phyloP scores from a whole-genome alignment of 208 protist genomes.

The Trypanosoma platydactyli region DNA sequence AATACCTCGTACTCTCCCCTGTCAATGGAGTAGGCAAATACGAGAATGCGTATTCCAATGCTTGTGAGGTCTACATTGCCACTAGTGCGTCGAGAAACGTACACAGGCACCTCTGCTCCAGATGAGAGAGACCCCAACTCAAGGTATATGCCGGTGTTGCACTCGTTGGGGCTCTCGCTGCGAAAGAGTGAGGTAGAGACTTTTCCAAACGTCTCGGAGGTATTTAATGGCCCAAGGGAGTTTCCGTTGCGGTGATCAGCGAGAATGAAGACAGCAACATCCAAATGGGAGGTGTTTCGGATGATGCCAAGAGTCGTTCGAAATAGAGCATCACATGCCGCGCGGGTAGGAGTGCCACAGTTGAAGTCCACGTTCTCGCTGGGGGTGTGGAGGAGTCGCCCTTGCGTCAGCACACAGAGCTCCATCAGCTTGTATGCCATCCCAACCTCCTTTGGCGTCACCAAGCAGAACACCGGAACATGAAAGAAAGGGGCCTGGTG shows the following conservation, averaged over 20 bases:
- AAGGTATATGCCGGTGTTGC: not conserved
- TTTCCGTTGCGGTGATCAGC: conserved; percentile 1
- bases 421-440: conserved; percentile 4
- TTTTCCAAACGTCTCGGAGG: conserved; percentile 10
- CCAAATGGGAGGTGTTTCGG: conserved; percentile 15
- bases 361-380: not conserved
- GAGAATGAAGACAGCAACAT: conserved; percentile 6
- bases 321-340: conserved; percentile 1
- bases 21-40: conserved; percentile 21
- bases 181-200: not conserved
- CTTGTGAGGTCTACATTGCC: not conserved
- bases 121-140: conserved; percentile 1
- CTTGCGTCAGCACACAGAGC: conserved; percentile 15
- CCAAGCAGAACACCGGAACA: conserved; percentile 20
- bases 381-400: not conserved
- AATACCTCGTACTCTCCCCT: conserved; percentile 14
- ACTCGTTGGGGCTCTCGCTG: not conserved
- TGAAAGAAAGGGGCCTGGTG: conserved; percentile 7
- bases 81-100: not conserved
- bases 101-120: conserved; percentile 3
- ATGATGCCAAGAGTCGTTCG: conserved; percentile 3
- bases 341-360: not conserved
- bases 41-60: not conserved
- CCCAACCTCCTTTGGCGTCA: conserved; percentile 2
- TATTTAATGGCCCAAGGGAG: not conserved